These are phyloP conservation scores for Penicillium concentricum DNA, from an alignment of 2,329 filamentous ascomycete species.

Conservation along the genomic window DNA sequence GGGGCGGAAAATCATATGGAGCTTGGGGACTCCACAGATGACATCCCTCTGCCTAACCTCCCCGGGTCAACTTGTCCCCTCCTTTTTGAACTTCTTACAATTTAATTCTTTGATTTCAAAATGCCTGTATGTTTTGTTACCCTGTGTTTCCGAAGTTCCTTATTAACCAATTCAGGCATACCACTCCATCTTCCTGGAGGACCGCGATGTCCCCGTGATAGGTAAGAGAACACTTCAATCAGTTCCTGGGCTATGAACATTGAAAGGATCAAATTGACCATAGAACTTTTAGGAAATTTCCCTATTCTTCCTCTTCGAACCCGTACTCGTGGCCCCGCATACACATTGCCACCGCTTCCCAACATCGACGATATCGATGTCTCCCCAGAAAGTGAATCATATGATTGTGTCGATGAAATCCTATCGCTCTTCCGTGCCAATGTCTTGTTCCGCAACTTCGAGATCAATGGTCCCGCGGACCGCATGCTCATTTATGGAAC, in stretches of 20 bases:
- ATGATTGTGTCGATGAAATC: slow-evolving; percentile 94
- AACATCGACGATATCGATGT: slow-evolving; percentile 52
- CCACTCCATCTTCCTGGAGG: slow-evolving; percentile 92
- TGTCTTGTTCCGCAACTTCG: slow-evolving; percentile 98
- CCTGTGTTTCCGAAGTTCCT: background rate
- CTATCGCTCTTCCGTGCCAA: slow-evolving; percentile 93
- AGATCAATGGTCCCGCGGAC: slow-evolving; percentile 95
- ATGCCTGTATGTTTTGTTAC: slow-evolving; percentile 47
- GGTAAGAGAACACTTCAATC: slow-evolving; percentile 43
- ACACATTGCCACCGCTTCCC: slow-evolving; percentile 69
- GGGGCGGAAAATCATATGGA: slow-evolving; percentile 39
- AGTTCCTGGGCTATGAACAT: background rate
- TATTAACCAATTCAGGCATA: slow-evolving; percentile 66
- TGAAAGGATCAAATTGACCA: slow-evolving; percentile 10
- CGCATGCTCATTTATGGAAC: slow-evolving; percentile 95
- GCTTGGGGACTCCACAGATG: slow-evolving; percentile 28
- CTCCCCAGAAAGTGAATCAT: slow-evolving; percentile 86
- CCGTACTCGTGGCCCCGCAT: slow-evolving; percentile 90
- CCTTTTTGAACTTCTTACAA: slow-evolving; percentile 1
- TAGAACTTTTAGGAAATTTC: slow-evolving; percentile 68
- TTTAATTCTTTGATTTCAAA: slow-evolving; percentile 23
- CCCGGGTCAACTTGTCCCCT: slow-evolving; percentile 8
- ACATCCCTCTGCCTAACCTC: slow-evolving; percentile 26
- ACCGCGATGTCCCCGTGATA: slow-evolving; percentile 67
- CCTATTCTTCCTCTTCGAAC: slow-evolving; percentile 92